Conservation (phyloP, 108 stramenopile genomes). For the Cyclotella baltica region DNA sequence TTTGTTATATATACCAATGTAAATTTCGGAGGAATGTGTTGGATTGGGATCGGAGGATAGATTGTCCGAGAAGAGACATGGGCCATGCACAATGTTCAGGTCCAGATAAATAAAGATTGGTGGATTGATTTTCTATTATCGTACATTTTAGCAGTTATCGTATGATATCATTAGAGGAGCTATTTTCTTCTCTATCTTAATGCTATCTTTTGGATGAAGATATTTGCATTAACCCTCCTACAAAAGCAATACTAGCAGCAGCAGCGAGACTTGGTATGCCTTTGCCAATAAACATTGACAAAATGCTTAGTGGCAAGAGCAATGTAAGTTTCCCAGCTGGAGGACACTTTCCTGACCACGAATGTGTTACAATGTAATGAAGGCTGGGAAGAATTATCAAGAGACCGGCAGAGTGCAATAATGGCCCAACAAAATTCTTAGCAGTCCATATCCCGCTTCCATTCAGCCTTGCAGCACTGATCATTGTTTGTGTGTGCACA, state of each 20-base stretch:
- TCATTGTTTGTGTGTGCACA: conserved; percentile 53
- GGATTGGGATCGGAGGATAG: no score
- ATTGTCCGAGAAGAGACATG: no score
- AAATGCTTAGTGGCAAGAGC: conserved; percentile 61
- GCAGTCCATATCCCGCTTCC: conserved; percentile 77
- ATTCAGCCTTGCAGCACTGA: conserved; percentile 59
- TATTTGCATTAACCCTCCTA: conserved; percentile 57
- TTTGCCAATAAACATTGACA: conserved; percentile 64
- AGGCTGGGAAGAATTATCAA: conserved; percentile 64
- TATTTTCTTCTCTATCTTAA: no score
- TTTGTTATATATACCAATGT: no score
- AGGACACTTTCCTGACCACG: conserved; percentile 51
- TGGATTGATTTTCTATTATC: no score
- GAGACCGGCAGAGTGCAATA: conserved; percentile 65
- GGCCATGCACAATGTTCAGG: no score
- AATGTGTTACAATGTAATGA: conserved; percentile 40
- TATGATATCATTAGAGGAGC: no score
- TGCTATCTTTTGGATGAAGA: conserved; percentile 1
- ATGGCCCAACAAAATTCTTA: conserved; percentile 52
- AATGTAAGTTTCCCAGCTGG: conserved; percentile 31
- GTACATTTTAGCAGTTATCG: no score
- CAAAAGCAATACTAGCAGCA: conserved; percentile 52
- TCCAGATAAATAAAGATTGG: no score
- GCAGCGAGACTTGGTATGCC: conserved; percentile 70
- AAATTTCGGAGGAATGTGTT: no score